Evolutionary conservation across 2,329 filamentous ascomycete species (phyloP), one percentile per base, ranked within the genome.

Genomic region (Macrophomina phaseolina): DNA sequence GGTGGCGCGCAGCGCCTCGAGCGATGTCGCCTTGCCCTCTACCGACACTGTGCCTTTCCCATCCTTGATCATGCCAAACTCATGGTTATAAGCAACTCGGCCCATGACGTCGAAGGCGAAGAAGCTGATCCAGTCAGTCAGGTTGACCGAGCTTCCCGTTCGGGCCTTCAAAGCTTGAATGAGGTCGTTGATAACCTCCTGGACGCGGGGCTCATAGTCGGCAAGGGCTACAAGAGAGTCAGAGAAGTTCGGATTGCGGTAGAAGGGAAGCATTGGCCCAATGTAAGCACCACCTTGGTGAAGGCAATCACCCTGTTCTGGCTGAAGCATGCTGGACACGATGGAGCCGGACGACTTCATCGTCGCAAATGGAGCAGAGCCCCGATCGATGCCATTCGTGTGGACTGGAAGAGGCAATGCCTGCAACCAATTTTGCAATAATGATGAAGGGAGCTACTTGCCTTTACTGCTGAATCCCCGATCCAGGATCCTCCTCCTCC

Each of bases 61-160:
- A 6, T 40, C 68, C 9, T 70, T 68, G 14, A 79, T 70, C 75
- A 81, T 80, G 32, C 73, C 73, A 70, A 82, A 81, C 49, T 77
- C 73, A 64, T 79, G 77, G 23, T 74, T 80, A 66, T 81, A 80
- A 8, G 74, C 77, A 11, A 83, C 70, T 64, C 83, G 81, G 11
- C 81, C 81, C 79, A 85, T 84, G 30, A 84, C 76, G 68, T 85
- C 83, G 66, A 85, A 81, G 61, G 79, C 77, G 67, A 83, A 78
- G 68, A 77, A 83, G 60, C 79, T 73, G 30, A 74, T 61, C 76
- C 75, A 77, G 51, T 74, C 69, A 2, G 73, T 75, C 16, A 75
- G 72, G 11, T 76, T 66, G 0, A 78, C 65, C 67, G 1, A 64
- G 2, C 70, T 51, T 4, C 61, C 62, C 2, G 70, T 68, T 36